These are phyloP conservation scores for Endogone sp. DNA, from an alignment of 192 early-diverging fungal genomes.

Conservation along the genomic window DNA sequence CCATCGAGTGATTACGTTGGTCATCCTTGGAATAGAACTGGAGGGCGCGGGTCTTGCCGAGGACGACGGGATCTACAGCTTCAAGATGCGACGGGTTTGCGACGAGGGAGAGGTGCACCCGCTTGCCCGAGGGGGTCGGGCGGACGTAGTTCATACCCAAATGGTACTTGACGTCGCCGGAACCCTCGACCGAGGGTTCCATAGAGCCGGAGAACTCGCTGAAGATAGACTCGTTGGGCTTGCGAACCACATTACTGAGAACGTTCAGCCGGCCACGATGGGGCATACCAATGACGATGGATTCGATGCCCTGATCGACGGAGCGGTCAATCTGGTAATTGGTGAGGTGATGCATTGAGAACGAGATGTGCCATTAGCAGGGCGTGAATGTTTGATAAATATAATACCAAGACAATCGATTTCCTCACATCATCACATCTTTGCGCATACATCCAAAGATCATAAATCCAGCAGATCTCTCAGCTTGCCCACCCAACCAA, in stretches of 20 bases:
- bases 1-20: slow-evolving; percentile 78
- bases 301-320: slow-evolving; percentile 93
- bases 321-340: slow-evolving; percentile 85
- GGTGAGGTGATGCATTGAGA: slow-evolving; percentile 2
- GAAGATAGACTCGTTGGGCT: slow-evolving; percentile 98
- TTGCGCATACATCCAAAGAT: background rate
- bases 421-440: background rate
- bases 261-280: slow-evolving; percentile 99
- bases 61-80: slow-evolving; percentile 96
- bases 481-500: background rate
- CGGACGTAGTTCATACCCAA: slow-evolving; percentile 94
- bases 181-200: slow-evolving; percentile 88
- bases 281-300: slow-evolving; percentile 98
- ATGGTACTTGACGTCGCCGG: slow-evolving; percentile 95
- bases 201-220: slow-evolving; percentile 92
- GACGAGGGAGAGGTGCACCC: slow-evolving; percentile 93
- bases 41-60: slow-evolving; percentile 94
- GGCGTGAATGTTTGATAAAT: no score
- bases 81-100: slow-evolving; percentile 99
- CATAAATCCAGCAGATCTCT: background rate
- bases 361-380: no score
- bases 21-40: slow-evolving; percentile 94
- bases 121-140: slow-evolving; percentile 95
- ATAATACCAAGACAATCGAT: no score
- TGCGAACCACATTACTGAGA: slow-evolving; percentile 97